phyloP scores from a whole-genome alignment of 805 yeast genomes.

The Saturnispora saitoi region DNA sequence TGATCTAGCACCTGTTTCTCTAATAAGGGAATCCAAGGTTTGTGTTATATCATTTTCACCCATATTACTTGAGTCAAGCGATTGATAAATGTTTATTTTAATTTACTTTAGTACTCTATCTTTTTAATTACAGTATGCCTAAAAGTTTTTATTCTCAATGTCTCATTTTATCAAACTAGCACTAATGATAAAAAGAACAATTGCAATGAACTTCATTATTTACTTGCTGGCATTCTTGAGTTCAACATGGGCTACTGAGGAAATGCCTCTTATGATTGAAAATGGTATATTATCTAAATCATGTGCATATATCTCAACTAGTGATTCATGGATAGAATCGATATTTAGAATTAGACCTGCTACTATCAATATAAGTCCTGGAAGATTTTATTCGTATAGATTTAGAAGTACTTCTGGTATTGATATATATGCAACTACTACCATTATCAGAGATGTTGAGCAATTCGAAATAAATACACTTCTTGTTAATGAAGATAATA shows the following conservation, averaged over 20 bases:
- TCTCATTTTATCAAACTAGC: too few relatives aligned
- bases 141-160: too few relatives aligned
- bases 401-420: too few relatives aligned
- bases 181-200: too few relatives aligned
- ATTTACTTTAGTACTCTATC: too few relatives aligned
- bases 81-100: too few relatives aligned
- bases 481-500: neutral
- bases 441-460: neutral
- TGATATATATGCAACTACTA: too few relatives aligned
- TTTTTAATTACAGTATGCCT: too few relatives aligned
- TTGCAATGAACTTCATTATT: too few relatives aligned
- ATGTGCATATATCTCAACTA: neutral
- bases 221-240: too few relatives aligned
- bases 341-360: neutral
- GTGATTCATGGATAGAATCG: neutral
- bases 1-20: neutral
- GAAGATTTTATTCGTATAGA: neutral
- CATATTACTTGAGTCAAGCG: neutral
- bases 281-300: neutral
- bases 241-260: too few relatives aligned
- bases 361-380: neutral
- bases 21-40: slow-evolving; percentile 2
- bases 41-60: slow-evolving; percentile 1
- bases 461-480: neutral
- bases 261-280: too few relatives aligned